Base-by-base conservation (phyloP, 1,139 yeast genomes). In the Hemisphaericaspora lyxosophila region DNA sequence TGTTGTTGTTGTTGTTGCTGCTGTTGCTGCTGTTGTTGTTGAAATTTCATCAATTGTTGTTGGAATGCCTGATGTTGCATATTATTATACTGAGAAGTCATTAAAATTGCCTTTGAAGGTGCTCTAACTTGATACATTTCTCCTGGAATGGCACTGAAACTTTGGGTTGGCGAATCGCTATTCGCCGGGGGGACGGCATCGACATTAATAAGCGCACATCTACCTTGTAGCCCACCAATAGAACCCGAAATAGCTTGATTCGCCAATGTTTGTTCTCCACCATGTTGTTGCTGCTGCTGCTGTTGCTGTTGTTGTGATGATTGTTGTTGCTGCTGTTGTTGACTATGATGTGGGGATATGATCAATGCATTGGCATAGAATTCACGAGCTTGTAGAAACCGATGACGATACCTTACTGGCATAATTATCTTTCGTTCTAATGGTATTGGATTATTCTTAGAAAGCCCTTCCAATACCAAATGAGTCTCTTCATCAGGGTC, bases 401-500 rank as follows among this genome's bases (percentile, higher is more conserved):
- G 73, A 32, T 82, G 82, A 47, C 95, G 78, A 44, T 78, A 64
- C 39, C 87, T 73, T 1, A 83, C 74, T 2, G 96, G 90, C 51
- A 85, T 66, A 9, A 88, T 57, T 9, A 83, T 83, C 41, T 79
- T 80, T 31, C 89, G 66, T 54, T 90, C 97, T 43, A 90, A 62
- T 1, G 97, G 97, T 43, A 84, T 70, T 3, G 96, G 90, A 43
- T 78, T 75, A 31, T 89, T 83, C 49, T 86, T 73, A 9, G 85
- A 76, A 23, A 92, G 87, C n/a, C 97, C 97, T 45, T 87, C 92
- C 57, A 94, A 69, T 3, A 94, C 97, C 52, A 85, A 86, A 41
- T 86, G 90, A 1, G 96, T 88, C 54, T 94, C 99, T 57, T 89
- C 96, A 53, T 92, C 97, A 5, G 96, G 95, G 51, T 70, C 75